These are phyloP conservation scores for Alternaria viburni DNA, from an alignment of 2,329 filamentous ascomycete species.

Conservation along the genomic window DNA sequence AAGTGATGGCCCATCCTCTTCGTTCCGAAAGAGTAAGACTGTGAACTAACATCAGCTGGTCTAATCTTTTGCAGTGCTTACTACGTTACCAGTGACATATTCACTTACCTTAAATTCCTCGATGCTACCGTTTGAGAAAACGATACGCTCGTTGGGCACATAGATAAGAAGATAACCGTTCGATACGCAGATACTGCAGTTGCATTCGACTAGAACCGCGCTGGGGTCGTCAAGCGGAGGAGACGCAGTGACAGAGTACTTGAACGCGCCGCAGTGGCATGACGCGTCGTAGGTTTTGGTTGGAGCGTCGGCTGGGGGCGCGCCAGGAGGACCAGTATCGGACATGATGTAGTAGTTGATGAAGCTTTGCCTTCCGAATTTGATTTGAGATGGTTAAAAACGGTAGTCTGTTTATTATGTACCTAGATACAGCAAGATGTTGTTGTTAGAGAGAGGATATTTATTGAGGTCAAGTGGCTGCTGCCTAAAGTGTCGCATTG, in stretches of 20 bases:
- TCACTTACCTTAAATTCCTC: conserved; percentile 22
- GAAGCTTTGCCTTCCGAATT: not conserved
- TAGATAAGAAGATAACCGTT: conserved; percentile 59
- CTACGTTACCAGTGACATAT: not conserved
- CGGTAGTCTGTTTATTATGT: not conserved
- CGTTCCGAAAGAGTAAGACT: conserved; percentile 36
- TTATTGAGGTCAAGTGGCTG: not conserved
- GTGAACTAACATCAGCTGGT: not conserved
- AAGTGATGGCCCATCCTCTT: conserved; percentile 34
- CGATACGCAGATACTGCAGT: conserved; percentile 61
- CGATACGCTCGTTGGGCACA: conserved; percentile 20
- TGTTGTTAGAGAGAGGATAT: not conserved
- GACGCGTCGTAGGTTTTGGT: conserved; percentile 50
- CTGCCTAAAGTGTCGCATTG: not conserved
- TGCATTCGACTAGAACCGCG: conserved; percentile 55
- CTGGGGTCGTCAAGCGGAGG: conserved; percentile 54
- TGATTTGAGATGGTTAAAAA: not conserved
- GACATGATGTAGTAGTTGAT: conserved; percentile 1
- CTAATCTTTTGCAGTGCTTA: not conserved
- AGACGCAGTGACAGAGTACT: conserved; percentile 57
- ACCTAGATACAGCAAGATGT: not conserved
- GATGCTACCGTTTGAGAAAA: conserved; percentile 25
- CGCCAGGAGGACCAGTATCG: conserved; percentile 2
- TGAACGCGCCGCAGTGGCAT: conserved; percentile 62
- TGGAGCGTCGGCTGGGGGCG: conserved; percentile 8